Evolutionary conservation across 768 basidiomycete genomes (phyloP), one percentile per base, ranked within the genome.

Genomic region (Rossbeevera mucosa): DNA sequence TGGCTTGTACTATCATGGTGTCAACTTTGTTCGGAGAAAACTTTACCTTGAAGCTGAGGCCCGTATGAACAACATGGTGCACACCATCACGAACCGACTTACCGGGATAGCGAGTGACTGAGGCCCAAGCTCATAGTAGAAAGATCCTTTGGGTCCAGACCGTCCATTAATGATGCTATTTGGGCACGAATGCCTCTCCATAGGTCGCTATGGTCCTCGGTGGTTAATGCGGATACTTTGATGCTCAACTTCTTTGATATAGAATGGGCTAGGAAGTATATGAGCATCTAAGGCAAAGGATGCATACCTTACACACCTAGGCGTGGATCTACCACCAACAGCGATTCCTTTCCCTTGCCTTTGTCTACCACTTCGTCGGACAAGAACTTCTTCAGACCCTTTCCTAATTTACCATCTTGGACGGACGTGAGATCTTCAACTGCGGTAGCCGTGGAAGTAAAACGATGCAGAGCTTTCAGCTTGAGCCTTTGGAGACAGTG

Each of bases 11-110:
- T 53, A 99, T 89, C 96, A 99, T 99, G 7, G 94, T 97, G 67
- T 99, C 96, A 44, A 99, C 94, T 74, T 98, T 98, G 76, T 98
- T 96, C 7, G 96, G 95, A 7, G 96, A 98, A 73, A 99, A 98
- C 74, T 99, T 99, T 62, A 99, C 80, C 78, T 98, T 99, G 77
- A 95, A 99, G 54, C 94, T 95, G 57, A 28, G 48, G 18, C 29
- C 18, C 22, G 41, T n/a, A 50, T 54, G 40, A 59, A 54, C 44
- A 28, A 48, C 40, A 41, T n/a, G 48, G 42, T 21, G 41, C 42
- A 5, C 22, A 29, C 24, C 25, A 51, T 40, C 26, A 28, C 36
- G 24, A 46, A 48, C 18, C 16, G 14, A 65, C 79, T 52, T 43
- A 91, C 93, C 94, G 85, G 45, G 94, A 95, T 66, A 99, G 76